These are phyloP conservation scores for Zea mays DNA, from an alignment of 176 grass and related monocot species.

Conservation along the genomic window DNA sequence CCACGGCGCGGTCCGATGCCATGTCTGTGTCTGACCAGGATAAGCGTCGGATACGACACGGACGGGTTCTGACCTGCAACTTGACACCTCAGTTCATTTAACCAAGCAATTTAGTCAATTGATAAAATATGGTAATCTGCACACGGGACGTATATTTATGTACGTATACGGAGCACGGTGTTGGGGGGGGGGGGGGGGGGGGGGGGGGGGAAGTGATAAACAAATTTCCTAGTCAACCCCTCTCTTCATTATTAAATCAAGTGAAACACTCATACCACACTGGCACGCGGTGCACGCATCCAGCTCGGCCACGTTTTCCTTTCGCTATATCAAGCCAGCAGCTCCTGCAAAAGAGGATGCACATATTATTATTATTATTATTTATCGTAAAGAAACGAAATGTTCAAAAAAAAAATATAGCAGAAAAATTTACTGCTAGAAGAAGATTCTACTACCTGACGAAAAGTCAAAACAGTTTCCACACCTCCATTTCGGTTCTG, in stretches of 20 bases:
- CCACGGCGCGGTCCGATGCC: slow-evolving; percentile 10
- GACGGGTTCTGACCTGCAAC: slow-evolving; percentile 23
- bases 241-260: slow-evolving; percentile 25
- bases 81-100: background rate
- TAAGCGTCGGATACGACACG: slow-evolving; percentile 32
- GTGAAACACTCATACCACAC: slow-evolving; percentile 34
- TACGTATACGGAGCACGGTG: background rate
- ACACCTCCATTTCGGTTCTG: slow-evolving; percentile 19
- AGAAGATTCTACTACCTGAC: background rate
- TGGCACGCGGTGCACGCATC: slow-evolving; percentile 39
- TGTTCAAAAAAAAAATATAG: background rate
- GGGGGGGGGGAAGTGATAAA: background rate
- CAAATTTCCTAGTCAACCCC: background rate
- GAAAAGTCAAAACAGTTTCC: background rate
- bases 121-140: slow-evolving; percentile 3
- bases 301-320: slow-evolving; percentile 17
- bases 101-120: background rate
- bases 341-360: background rate
- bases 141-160: background rate
- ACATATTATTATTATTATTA: background rate
- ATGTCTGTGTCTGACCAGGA: slow-evolving; percentile 46
- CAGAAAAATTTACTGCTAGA: no score
- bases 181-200: no score
- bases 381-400: background rate
- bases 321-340: background rate